phyloP scores from a whole-genome alignment of 805 yeast species.

The Yueomyces sinensis region DNA sequence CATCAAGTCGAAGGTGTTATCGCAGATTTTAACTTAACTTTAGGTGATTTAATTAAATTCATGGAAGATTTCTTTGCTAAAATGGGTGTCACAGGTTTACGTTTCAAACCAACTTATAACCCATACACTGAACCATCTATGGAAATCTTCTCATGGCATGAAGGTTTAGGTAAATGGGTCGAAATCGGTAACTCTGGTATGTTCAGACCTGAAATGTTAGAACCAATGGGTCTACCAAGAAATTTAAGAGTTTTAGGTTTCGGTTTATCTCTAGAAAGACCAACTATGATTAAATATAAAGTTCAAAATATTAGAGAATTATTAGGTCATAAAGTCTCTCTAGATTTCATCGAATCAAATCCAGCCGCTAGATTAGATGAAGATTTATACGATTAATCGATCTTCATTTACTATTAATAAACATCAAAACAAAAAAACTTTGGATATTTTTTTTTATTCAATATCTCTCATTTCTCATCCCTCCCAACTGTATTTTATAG shows the following conservation, averaged over 20 bases:
- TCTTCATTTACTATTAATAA: too few species aligned
- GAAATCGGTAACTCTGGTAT: conserved; percentile 99
- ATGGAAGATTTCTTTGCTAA: conserved; percentile 93
- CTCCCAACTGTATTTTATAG: too few species aligned
- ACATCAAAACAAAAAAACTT: too few species aligned
- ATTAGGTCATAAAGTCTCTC: conserved; percentile 90
- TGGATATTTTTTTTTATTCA: too few species aligned
- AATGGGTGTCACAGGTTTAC: conserved; percentile 92
- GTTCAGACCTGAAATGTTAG: conserved; percentile 99
- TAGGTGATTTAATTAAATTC: conserved; percentile 95
- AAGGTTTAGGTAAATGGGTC: conserved; percentile 91
- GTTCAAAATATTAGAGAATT: conserved; percentile 93
- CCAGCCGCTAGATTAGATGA: conserved; percentile 97
- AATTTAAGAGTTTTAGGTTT: conserved; percentile 91
- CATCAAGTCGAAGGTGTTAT: conserved; percentile 99
- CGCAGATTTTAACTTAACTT: conserved; percentile 88
- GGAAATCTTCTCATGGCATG: conserved; percentile 96
- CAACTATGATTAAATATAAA: conserved; percentile 97
- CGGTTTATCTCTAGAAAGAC: conserved; percentile 96
- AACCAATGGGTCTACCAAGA: conserved; percentile 94
- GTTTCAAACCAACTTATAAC: conserved; percentile 98
- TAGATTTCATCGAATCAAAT: conserved; percentile 88
- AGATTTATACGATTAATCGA: conserved; percentile 35
- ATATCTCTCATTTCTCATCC: too few species aligned
- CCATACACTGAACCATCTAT: conserved; percentile 98